phyloP scores from a whole-genome alignment of 108 stramenopile genomes.

The Nitzschia sp. region DNA sequence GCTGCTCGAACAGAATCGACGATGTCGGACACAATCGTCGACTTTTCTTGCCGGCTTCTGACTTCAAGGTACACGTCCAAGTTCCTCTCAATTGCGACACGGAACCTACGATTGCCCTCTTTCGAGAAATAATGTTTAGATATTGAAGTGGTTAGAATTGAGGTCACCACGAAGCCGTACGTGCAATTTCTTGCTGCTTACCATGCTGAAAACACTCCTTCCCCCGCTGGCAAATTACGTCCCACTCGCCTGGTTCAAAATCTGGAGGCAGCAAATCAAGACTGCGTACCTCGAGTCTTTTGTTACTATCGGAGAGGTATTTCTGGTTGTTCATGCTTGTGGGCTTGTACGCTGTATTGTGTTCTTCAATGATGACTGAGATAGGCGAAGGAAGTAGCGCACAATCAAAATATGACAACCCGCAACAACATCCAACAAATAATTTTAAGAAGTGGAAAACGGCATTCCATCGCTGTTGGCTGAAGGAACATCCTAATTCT shows the following conservation, averaged over 20 bases:
- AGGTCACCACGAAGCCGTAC: background rate
- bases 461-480: too few species aligned
- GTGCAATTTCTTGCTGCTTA: background rate
- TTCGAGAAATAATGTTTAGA: background rate
- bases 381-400: too few species aligned
- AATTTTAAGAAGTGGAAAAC: too few species aligned
- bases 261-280: slow-evolving; percentile 4
- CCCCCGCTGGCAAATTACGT: slow-evolving; percentile 28
- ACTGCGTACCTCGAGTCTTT: background rate
- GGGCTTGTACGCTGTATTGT: too few species aligned
- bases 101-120: slow-evolving; percentile 30
- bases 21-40: slow-evolving; percentile 21
- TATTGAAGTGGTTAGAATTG: background rate
- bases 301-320: too few species aligned
- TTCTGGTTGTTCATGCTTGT: too few species aligned
- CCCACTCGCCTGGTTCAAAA: slow-evolving; percentile 23
- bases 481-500: too few species aligned
- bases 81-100: slow-evolving; percentile 20
- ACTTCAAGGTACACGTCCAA: slow-evolving; percentile 25
- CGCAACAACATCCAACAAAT: too few species aligned
- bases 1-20: slow-evolving; percentile 6
- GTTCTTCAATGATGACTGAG: too few species aligned
- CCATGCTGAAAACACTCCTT: slow-evolving; percentile 26
- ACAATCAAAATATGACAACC: too few species aligned
- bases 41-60: slow-evolving; percentile 17